Conservation (phyloP, 768 basidiomycete genomes). For the Punctularia strigosozonata region DNA sequence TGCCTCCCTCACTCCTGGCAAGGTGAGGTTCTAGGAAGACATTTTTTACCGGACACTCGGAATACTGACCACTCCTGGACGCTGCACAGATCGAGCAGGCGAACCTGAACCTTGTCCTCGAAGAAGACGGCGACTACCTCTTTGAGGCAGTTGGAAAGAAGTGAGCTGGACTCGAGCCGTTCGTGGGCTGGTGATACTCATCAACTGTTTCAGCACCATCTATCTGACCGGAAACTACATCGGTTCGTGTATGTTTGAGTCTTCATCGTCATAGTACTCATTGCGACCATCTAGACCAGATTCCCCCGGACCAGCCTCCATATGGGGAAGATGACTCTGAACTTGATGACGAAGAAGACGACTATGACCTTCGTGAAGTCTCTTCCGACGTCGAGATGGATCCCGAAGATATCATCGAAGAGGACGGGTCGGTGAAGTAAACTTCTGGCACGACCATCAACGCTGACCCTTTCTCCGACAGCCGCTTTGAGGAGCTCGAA, state of each 20-base stretch:
- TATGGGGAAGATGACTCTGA: slow-evolving; percentile 38
- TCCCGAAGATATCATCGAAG: slow-evolving; percentile 46
- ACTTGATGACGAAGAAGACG: slow-evolving; percentile 35
- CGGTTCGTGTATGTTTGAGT: slow-evolving; percentile 28
- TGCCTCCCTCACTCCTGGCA: slow-evolving; percentile 72
- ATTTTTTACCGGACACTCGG: not conserved
- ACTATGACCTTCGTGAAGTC: slow-evolving; percentile 59
- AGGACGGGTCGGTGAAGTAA: slow-evolving; percentile 14
- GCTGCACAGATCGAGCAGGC: slow-evolving; percentile 62
- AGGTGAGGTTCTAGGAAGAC: slow-evolving; percentile 44
- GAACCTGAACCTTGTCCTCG: slow-evolving; percentile 56
- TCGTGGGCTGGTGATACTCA: slow-evolving; percentile 9
- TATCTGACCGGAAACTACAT: slow-evolving; percentile 83
- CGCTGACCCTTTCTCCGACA: slow-evolving; percentile 12
- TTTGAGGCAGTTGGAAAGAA: slow-evolving; percentile 78
- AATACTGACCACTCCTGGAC: not conserved
- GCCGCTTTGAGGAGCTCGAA: slow-evolving; percentile 65
- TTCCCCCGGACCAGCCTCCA: slow-evolving; percentile 34
- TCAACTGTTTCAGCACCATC: slow-evolving; percentile 35
- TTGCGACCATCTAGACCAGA: slow-evolving; percentile 34
- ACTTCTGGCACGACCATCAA: no score
- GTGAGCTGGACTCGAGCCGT: slow-evolving; percentile 28
- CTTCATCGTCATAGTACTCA: not conserved
- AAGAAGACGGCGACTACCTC: slow-evolving; percentile 49
- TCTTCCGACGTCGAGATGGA: slow-evolving; percentile 79